phyloP scores from a whole-genome alignment of 495 filamentous ascomycete genomes.

The Xylaria venustula region DNA sequence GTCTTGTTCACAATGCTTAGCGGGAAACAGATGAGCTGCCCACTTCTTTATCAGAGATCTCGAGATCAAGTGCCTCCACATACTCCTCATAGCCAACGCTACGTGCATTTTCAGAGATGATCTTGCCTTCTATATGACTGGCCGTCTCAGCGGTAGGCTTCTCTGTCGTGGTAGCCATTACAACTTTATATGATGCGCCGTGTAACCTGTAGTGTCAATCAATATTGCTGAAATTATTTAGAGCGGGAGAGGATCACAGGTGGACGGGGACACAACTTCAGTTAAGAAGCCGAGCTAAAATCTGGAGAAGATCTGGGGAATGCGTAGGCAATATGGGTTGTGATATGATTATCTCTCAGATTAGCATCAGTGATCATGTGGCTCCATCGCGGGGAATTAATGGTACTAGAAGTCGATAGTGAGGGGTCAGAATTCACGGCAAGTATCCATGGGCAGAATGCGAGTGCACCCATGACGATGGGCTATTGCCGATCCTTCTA shows the following conservation, averaged over 20 bases:
- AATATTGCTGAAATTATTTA: too few species aligned
- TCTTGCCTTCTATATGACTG: not conserved
- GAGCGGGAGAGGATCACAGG: too few species aligned
- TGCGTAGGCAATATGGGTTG: too few species aligned
- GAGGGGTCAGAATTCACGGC: not conserved
- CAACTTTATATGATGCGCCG: too few species aligned
- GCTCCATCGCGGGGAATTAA: not conserved
- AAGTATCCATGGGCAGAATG: not conserved
- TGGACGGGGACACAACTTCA: too few species aligned
- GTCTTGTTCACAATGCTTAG: too few species aligned
- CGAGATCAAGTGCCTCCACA: conserved; percentile 2
- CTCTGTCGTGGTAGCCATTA: too few species aligned
- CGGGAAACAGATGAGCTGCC: not conserved
- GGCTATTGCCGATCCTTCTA: too few species aligned
- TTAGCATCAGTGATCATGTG: not conserved
- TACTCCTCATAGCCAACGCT: conserved; percentile 10
- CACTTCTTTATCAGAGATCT: conserved; percentile 10
- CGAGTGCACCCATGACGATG: not conserved
- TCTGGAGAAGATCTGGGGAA: too few species aligned
- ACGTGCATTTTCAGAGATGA: not conserved
- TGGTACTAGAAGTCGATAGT: not conserved
- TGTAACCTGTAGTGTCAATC: too few species aligned
- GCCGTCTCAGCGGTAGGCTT: not conserved
- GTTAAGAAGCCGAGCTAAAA: too few species aligned
- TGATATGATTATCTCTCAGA: too few species aligned